Base-by-base conservation (phyloP, 106 monocot genomes). In the Dendrobium nobile region DNA sequence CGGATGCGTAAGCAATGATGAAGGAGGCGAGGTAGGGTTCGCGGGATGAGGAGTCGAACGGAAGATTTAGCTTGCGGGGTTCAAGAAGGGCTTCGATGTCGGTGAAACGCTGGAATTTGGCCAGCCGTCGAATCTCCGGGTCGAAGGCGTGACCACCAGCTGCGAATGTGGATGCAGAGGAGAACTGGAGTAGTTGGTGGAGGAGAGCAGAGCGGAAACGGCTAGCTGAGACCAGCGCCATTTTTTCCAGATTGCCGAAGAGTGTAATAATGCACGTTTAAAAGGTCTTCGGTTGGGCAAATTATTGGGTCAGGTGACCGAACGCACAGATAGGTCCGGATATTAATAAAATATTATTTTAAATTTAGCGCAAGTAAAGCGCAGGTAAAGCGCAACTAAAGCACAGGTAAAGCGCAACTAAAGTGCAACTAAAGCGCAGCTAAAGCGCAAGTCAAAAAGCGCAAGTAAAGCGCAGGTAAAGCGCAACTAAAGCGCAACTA, bases 1-100 rank as follows among this genome's bases (percentile, higher is more conserved):
- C 84, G 81, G 79, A 64, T 80, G 82, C 87, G 75, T 89, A 92
- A 77, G 84, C 73, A 65, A 82, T 59, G 81, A 85, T 80, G 79
- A 84, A 8, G 73, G 82, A 84, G 65, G 75, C 67, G 55, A 77
- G 82, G 26, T 82, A 55, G 26, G 61, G 28, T 41, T 82, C 81
- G 20, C 47, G 70, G 22, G 48, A 54, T 47, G 58, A 76, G 72
- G 56, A 28, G 79, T 87, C 15, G 47, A 17, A 17, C n/a, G 58
- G 82, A 48, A 54, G 26, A 41, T 61, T 55, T 54, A 13, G 8
- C 6, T 65, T 73, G 31, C 67, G 76, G 68, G 82, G 56, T 28
- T 86, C 80, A 27, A 87, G 33, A 16, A 84, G 56, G 54, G 81
- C 41, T 24, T 68, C 55, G 84, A 87, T 87, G 33, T 67, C 78